Percentiles rank a stretch among this genome's conserved stretches.
Conservation (phyloP, 2,329 filamentous ascomycete species). For the Trichoderma sp. region DNA sequence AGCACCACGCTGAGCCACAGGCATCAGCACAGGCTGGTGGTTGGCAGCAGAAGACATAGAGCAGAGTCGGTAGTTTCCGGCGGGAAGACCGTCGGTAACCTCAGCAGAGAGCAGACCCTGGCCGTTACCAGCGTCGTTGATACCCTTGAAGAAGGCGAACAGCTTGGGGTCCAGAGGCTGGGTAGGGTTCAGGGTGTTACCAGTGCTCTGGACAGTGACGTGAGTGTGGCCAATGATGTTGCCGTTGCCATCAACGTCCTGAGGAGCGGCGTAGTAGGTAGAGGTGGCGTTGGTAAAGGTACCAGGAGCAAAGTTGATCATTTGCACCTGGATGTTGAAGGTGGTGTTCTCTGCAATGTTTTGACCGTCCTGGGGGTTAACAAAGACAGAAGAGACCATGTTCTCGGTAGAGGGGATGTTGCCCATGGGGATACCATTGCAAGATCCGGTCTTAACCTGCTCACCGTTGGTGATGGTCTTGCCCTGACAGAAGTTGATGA, state of each 20-base stretch:
- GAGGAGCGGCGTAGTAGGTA: conserved; percentile 62
- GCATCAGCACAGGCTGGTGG: conserved; percentile 66
- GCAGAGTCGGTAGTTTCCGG: conserved; percentile 64
- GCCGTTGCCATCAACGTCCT: conserved; percentile 48
- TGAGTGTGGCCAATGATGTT: conserved; percentile 59
- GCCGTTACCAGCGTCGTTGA: conserved; percentile 60
- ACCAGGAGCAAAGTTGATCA: conserved; percentile 54
- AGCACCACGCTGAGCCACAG: conserved; percentile 63
- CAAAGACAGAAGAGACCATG: conserved; percentile 58
- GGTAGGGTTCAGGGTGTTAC: conserved; percentile 48
- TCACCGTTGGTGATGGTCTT: conserved; percentile 58
- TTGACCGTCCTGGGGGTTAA: conserved; percentile 52
- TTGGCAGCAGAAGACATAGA: conserved; percentile 62
- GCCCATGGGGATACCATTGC: conserved; percentile 62
- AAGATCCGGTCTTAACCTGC: conserved; percentile 58
- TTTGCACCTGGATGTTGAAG: conserved; percentile 54
- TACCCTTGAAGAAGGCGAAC: conserved; percentile 66
- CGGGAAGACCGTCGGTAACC: conserved; percentile 58
- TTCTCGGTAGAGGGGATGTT: conserved; percentile 53
- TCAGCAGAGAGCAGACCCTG: conserved; percentile 52
- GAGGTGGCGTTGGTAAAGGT: conserved; percentile 58
- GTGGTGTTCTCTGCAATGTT: conserved; percentile 46
- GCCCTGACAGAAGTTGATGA: conserved; percentile 61
- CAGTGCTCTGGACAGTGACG: conserved; percentile 57
- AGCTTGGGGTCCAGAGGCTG: conserved; percentile 51